Evolutionary conservation across 805 yeast species (phyloP).

Genomic region (Cyberlindnera lachancei): DNA sequence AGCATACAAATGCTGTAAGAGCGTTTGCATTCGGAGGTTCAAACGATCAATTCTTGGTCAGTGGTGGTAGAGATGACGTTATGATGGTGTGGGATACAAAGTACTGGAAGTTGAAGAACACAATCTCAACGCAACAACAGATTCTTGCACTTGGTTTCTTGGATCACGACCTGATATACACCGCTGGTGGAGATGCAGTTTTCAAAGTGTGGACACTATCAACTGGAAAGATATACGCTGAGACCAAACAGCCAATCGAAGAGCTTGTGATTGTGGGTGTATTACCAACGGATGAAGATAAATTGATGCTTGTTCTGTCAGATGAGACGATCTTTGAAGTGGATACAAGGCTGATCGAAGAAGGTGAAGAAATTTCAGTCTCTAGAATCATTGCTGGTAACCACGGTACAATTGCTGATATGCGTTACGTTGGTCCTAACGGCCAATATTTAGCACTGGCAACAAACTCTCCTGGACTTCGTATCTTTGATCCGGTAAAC

Average conservation of each 20-base stretch:
- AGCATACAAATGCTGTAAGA: conserved; percentile 81
- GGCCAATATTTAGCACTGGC: conserved; percentile 66
- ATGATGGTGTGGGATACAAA: conserved; percentile 50
- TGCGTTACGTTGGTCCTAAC: conserved; percentile 65
- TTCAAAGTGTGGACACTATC: conserved; percentile 56
- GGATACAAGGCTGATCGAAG: conserved; percentile 26
- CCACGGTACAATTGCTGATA: conserved; percentile 92
- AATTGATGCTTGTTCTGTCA: conserved; percentile 52
- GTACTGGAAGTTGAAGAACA: conserved; percentile 48
- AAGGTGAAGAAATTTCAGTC: conserved; percentile 32
- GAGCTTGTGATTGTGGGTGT: conserved; percentile 67
- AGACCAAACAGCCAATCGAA: conserved; percentile 49
- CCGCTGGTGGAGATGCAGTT: conserved; percentile 71
- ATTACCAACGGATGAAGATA: conserved; percentile 28
- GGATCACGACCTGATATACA: conserved; percentile 67
- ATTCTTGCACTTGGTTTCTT: conserved; percentile 66
- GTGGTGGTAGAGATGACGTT: conserved; percentile 88
- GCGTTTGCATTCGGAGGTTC: conserved; percentile 57
- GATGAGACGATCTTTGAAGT: conserved; percentile 75
- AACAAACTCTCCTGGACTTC: conserved; percentile 84
- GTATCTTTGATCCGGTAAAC: conserved; percentile 60
- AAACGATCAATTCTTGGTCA: conserved; percentile 49
- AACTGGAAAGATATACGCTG: conserved; percentile 45
- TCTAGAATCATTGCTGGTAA: conserved; percentile 72
- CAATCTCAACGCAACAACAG: conserved; percentile 68